phyloP scores from a whole-genome alignment of 345 rosid genomes.

The Linum trigynum region DNA sequence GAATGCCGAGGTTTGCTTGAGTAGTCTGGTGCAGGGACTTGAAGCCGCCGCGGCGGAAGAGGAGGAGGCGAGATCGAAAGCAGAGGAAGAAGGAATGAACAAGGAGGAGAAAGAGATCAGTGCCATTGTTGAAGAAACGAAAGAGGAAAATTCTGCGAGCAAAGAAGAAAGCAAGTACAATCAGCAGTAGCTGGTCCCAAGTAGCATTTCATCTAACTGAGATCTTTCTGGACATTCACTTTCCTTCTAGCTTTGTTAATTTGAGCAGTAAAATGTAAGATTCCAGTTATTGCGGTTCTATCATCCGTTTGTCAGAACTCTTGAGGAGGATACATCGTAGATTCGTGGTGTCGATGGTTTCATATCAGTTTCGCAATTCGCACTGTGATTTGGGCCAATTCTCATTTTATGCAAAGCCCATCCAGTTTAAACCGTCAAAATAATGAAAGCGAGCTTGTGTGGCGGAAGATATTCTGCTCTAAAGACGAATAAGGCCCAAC shows the following conservation, averaged over 20 bases:
- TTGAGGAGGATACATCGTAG: too few relatives aligned
- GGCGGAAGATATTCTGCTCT: too few relatives aligned
- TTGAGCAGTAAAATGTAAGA: background rate
- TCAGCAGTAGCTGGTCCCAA: background rate
- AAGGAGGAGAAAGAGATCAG: background rate
- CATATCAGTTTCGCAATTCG: too few relatives aligned
- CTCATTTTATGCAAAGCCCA: too few relatives aligned
- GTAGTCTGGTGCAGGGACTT: background rate
- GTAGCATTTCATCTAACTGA: too few relatives aligned
- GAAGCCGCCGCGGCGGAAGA: conserved; percentile 1
- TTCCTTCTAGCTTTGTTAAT: background rate
- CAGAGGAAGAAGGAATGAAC: background rate
- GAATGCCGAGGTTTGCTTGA: conserved; percentile 11
- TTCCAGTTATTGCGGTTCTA: too few relatives aligned
- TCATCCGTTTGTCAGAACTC: too few relatives aligned
- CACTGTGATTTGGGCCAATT: too few relatives aligned
- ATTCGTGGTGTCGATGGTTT: too few relatives aligned
- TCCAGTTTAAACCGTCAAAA: too few relatives aligned
- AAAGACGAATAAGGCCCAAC: too few relatives aligned
- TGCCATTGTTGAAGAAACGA: background rate
- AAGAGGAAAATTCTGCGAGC: background rate
- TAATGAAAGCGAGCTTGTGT: too few relatives aligned
- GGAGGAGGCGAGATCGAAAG: conserved; percentile 1
- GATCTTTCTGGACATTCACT: background rate
- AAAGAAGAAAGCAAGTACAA: background rate